A percentile compares a stretch with the other conserved stretches of the same genome.
Conservation (phyloP, 2,329 filamentous ascomycete species). For the Lasiodiplodia sp. region DNA sequence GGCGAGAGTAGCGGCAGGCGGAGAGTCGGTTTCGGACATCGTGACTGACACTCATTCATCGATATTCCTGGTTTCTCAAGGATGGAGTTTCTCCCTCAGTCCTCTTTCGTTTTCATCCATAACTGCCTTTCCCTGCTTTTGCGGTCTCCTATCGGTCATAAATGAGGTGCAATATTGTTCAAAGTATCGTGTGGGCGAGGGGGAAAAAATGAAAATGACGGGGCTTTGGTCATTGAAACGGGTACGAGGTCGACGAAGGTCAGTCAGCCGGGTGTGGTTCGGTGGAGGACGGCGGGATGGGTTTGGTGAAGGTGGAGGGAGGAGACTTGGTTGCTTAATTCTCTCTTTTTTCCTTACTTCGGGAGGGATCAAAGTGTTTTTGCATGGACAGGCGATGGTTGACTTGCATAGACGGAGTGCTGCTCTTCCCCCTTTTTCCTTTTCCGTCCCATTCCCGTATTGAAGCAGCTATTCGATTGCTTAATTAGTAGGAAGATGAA, state of each 20-base stretch:
- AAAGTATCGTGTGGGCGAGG: too few species aligned
- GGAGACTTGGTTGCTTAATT: background rate
- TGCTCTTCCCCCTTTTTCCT: slow-evolving; percentile 1
- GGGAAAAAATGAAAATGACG: too few species aligned
- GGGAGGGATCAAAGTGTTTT: slow-evolving; percentile 1
- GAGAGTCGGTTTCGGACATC: too few species aligned
- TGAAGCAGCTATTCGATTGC: background rate
- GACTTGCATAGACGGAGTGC: background rate
- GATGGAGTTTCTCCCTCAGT: background rate
- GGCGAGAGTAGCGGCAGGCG: background rate
- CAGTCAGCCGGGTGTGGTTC: background rate
- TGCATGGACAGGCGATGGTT: slow-evolving; percentile 1
- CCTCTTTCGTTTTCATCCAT: background rate
- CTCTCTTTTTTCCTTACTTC: background rate
- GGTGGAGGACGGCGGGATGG: background rate
- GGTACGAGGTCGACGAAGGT: background rate
- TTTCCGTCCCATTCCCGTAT: background rate
- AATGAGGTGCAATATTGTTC: background rate
- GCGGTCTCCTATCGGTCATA: background rate
- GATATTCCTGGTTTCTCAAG: background rate
- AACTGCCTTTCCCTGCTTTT: background rate
- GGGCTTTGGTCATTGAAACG: background rate
- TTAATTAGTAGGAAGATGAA: background rate
- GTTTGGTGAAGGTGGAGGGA: background rate
- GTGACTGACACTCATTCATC: too few species aligned